Percentiles rank a stretch among this genome's conserved stretches.
Conservation (phyloP, 192 early-diverging fungal species). For the Pilobolus umbonatus region DNA sequence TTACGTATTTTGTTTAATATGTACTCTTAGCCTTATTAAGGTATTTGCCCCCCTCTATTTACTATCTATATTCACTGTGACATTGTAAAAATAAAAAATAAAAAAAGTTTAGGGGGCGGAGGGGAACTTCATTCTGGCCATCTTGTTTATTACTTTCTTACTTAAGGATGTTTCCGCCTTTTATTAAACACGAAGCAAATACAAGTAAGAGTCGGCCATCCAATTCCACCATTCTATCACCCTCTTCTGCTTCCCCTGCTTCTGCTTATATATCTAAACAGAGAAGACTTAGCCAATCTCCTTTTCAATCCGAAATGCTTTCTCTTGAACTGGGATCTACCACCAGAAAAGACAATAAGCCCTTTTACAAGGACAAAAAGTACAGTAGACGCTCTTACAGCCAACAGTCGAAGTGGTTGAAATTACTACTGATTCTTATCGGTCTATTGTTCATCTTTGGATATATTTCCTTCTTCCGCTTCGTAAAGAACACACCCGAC, state of each 20-base stretch:
- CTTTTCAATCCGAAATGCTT: conserved; percentile 9
- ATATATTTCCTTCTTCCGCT: conserved; percentile 1
- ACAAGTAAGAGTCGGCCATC: conserved; percentile 1
- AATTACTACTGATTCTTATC: conserved; percentile 5
- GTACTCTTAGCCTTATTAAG: too few relatives aligned
- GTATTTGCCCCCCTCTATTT: too few relatives aligned
- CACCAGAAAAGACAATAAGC: conserved; percentile 3
- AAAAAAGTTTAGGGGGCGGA: too few relatives aligned
- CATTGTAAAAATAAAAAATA: not conserved
- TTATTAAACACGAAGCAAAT: conserved; percentile 14
- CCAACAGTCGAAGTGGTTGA: conserved; percentile 10
- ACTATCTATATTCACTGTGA: not conserved
- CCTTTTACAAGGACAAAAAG: conserved; percentile 16
- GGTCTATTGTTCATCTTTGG: conserved; percentile 14
- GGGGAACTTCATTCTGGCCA: too few relatives aligned
- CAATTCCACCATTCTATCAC: not conserved
- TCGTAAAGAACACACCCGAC: not conserved
- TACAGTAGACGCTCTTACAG: not conserved
- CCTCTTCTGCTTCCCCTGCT: not conserved
- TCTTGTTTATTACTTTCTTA: too few relatives aligned
- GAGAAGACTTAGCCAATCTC: conserved; percentile 5
- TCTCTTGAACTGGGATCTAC: conserved; percentile 11
- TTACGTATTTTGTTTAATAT: too few relatives aligned
- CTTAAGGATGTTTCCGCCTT: conserved; percentile 15
- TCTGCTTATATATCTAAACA: conserved; percentile 1